Evolutionary conservation across 495 filamentous ascomycete genomes (phyloP).

Genomic region (Parmelia sp.): DNA sequence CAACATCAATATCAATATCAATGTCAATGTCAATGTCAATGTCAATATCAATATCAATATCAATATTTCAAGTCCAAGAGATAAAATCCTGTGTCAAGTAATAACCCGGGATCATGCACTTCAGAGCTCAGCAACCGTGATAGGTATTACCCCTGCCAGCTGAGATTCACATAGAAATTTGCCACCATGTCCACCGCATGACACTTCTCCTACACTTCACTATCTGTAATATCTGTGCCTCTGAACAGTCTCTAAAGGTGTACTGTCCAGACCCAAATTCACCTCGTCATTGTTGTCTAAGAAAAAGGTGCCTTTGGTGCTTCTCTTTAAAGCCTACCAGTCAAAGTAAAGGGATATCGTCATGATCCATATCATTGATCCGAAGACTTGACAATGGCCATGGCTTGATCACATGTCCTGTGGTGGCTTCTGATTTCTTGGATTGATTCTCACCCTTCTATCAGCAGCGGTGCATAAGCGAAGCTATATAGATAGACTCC

Average conservation of each 20-base stretch:
- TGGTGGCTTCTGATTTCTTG: neutral
- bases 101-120: neutral
- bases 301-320: too few relatives aligned
- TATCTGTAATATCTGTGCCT: neutral
- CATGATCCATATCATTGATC: neutral
- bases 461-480: neutral
- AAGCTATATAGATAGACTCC: conserved; percentile 45
- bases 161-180: neutral
- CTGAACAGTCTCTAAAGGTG: neutral
- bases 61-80: too few relatives aligned
- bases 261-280: neutral
- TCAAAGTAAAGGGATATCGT: neutral
- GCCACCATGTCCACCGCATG: neutral
- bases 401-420: neutral
- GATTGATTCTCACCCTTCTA: neutral
- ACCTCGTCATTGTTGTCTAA: neutral
- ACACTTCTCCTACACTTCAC: neutral
- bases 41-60: too few relatives aligned
- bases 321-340: too few relatives aligned
- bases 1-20: too few relatives aligned
- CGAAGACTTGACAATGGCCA: neutral
- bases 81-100: too few relatives aligned
- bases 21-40: too few relatives aligned
- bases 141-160: too few relatives aligned
- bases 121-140: too few relatives aligned